Conservation (phyloP, 768 basidiomycete genomes). For the Paxillus ammoniavirescens region DNA sequence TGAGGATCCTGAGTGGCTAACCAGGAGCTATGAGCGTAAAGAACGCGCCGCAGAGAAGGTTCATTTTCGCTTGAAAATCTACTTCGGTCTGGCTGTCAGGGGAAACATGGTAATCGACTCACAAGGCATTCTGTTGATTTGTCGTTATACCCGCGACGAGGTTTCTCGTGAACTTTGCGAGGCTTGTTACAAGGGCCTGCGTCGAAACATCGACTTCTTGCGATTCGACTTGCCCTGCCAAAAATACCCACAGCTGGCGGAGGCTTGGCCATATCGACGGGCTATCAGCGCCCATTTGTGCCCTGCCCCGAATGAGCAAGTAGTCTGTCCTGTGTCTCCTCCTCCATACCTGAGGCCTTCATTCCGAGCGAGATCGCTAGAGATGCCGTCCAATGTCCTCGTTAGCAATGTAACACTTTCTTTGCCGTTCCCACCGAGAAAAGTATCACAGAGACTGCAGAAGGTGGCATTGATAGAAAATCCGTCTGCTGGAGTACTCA, state of each 20-base stretch:
- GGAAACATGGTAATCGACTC: slow-evolving; percentile 29
- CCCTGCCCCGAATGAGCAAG: slow-evolving; percentile 23
- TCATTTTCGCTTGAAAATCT: slow-evolving; percentile 61
- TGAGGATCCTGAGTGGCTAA: slow-evolving; percentile 58
- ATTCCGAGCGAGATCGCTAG: slow-evolving; percentile 51
- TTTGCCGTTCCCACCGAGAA: slow-evolving; percentile 32
- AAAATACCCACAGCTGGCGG: slow-evolving; percentile 50
- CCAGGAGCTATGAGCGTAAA: slow-evolving; percentile 80
- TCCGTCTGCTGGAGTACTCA: slow-evolving; percentile 1
- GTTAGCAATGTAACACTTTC: slow-evolving; percentile 18
- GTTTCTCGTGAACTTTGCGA: slow-evolving; percentile 83
- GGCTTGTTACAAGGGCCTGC: slow-evolving; percentile 41
- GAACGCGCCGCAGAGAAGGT: slow-evolving; percentile 59
- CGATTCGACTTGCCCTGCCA: slow-evolving; percentile 33
- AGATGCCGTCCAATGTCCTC: slow-evolving; percentile 48
- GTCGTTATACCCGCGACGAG: slow-evolving; percentile 68
- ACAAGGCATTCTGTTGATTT: slow-evolving; percentile 80
- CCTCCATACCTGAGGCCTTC: slow-evolving; percentile 32
- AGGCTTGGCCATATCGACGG: slow-evolving; percentile 56
- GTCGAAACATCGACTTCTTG: slow-evolving; percentile 34
- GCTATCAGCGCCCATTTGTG: slow-evolving; percentile 34
- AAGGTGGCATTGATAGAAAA: slow-evolving; percentile 31
- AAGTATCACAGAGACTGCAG: slow-evolving; percentile 41
- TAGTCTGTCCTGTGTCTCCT: background rate
- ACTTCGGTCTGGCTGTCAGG: slow-evolving; percentile 1